Evolutionary conservation across 257 asterid species (phyloP).

Genomic region (Datura wrightii): DNA sequence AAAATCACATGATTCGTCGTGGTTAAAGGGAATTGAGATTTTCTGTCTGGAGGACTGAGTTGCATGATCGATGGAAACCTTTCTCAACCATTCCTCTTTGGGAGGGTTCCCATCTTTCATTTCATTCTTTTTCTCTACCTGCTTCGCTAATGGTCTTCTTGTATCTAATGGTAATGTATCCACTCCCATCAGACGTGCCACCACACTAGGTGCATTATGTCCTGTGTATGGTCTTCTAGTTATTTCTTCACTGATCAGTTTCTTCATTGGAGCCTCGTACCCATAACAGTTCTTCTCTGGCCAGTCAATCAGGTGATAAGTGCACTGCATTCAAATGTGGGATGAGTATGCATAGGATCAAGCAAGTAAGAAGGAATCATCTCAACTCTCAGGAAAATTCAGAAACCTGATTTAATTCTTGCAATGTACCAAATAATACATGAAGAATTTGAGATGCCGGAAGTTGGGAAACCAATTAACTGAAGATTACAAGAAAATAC

Average conservation of each 20-base stretch:
- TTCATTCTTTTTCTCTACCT: conserved; percentile 45
- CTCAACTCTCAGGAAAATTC: background rate
- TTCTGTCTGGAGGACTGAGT: conserved; percentile 49
- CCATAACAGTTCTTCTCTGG: conserved; percentile 49
- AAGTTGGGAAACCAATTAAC: background rate
- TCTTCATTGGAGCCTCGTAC: conserved; percentile 76
- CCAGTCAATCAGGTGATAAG: conserved; percentile 57
- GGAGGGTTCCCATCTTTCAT: conserved; percentile 40
- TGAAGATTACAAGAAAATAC: conserved; percentile 4
- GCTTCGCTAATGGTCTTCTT: conserved; percentile 45
- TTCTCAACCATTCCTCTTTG: conserved; percentile 45
- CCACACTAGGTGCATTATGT: conserved; percentile 75
- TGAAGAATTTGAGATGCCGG: conserved; percentile 9
- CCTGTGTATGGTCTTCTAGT: conserved; percentile 53
- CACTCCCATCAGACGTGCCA: conserved; percentile 99
- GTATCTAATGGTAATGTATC: conserved; percentile 73
- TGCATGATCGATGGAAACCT: conserved; percentile 45
- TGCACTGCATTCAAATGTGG: conserved; percentile 53
- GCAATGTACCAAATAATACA: background rate
- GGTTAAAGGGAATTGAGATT: conserved; percentile 47
- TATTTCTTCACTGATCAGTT: conserved; percentile 73
- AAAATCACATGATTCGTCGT: conserved; percentile 42
- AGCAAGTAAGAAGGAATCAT: conserved; percentile 15
- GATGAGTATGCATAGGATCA: background rate
- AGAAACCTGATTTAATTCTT: background rate